These are phyloP conservation scores for Citeromyces hawaiiensis DNA, from an alignment of 1,139 yeast genomes.

Conservation along the genomic window DNA sequence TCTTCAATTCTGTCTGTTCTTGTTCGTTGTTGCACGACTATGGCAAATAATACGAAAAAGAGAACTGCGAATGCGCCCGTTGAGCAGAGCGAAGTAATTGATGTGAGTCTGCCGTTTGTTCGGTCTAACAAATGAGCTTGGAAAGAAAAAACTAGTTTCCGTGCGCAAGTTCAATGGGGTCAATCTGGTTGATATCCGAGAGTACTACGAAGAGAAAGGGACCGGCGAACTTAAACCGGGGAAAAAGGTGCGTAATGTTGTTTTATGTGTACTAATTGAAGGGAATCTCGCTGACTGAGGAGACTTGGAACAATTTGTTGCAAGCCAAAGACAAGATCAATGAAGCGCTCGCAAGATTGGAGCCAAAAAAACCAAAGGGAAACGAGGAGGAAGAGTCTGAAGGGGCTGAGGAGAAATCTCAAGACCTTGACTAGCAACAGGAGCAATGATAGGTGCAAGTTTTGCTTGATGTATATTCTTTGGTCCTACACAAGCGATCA, in stretches of 20 bases:
- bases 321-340: constrained; percentile 41
- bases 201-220: constrained; percentile 53
- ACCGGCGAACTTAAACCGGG: constrained; percentile 61
- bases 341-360: constrained; percentile 40
- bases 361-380: constrained; percentile 14
- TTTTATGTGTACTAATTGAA: constrained; percentile 5
- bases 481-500: too few species aligned
- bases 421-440: constrained; percentile 2
- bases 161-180: constrained; percentile 57
- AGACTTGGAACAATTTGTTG: constrained; percentile 46
- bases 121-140: constrained; percentile 23
- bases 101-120: not conserved
- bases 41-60: not conserved
- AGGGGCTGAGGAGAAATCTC: constrained; percentile 7
- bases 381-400: constrained; percentile 6
- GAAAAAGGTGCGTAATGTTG: constrained; percentile 30
- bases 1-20: too few species aligned
- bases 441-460: not conserved
- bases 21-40: not conserved
- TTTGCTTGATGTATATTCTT: too few species aligned
- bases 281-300: constrained; percentile 71
- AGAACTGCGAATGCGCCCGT: not conserved
- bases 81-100: not conserved
- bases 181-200: constrained; percentile 67
- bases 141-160: constrained; percentile 56